Evolutionary conservation across 2,329 filamentous ascomycete genomes (phyloP).

Genomic region (Colletotrichum orchidophilum): DNA sequence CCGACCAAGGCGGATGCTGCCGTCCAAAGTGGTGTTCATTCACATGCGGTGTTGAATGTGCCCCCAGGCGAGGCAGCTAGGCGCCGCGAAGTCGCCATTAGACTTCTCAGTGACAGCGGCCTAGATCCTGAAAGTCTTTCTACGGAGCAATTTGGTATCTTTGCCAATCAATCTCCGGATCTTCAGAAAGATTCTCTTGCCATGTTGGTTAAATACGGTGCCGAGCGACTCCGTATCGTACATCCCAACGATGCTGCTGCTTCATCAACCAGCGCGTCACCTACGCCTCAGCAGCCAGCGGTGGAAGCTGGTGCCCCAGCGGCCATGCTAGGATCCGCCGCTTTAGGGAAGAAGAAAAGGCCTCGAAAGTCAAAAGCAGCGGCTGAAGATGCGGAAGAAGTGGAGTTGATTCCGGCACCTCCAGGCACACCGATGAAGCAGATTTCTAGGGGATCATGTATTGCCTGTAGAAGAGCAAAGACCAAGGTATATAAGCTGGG

Average conservation of each 20-base stretch:
- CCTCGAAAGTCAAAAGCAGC: constrained; percentile 25
- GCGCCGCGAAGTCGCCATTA: constrained; percentile 57
- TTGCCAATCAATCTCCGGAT: constrained; percentile 66
- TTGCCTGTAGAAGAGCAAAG: constrained; percentile 47
- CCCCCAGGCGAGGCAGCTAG: constrained; percentile 59
- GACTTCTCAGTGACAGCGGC: constrained; percentile 54
- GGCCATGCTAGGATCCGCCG: constrained; percentile 5
- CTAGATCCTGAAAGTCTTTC: constrained; percentile 64
- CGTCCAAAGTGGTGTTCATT: constrained; percentile 33
- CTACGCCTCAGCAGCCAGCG: constrained; percentile 36
- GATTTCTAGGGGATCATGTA: constrained; percentile 46
- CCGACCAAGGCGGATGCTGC: constrained; percentile 27
- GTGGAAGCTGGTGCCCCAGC: constrained; percentile 31
- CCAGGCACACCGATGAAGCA: constrained; percentile 15
- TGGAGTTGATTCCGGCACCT: constrained; percentile 3
- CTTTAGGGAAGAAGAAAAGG: constrained; percentile 30
- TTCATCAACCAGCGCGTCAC: constrained; percentile 39
- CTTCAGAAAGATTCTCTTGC: constrained; percentile 63
- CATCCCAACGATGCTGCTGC: constrained; percentile 53
- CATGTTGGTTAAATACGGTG: constrained; percentile 67
- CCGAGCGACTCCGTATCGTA: constrained; percentile 65
- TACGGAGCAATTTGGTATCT: constrained; percentile 66
- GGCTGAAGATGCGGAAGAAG: neutral
- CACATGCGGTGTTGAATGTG: constrained; percentile 35
- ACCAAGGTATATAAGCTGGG: constrained; percentile 46